These are phyloP conservation scores for Prunus davidiana DNA, from an alignment of 306 rosid genomes.

Conservation along the genomic window DNA sequence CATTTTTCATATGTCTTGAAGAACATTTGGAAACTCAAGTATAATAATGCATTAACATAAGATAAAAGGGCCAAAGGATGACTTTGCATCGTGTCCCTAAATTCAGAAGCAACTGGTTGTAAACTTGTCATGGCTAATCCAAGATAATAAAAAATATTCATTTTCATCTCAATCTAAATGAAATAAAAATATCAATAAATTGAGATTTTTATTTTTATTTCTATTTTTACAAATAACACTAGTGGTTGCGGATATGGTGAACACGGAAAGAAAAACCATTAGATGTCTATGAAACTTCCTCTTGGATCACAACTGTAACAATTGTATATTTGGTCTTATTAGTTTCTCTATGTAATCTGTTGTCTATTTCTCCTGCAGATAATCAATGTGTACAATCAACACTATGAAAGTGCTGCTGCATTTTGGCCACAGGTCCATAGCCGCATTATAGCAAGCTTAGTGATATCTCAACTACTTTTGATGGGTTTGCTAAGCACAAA, in stretches of 20 bases:
- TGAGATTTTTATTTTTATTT: too few species aligned
- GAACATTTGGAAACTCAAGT: background rate
- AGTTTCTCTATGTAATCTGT: constrained; percentile 1
- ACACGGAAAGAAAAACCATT: too few species aligned
- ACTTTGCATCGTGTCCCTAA: too few species aligned
- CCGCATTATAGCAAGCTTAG: constrained; percentile 89
- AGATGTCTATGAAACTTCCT: background rate
- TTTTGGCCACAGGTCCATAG: constrained; percentile 96
- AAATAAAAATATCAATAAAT: too few species aligned
- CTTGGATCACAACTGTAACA: background rate
- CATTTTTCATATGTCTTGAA: background rate
- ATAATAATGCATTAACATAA: too few species aligned
- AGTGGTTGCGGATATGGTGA: too few species aligned
- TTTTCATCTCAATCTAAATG: background rate
- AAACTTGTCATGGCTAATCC: background rate
- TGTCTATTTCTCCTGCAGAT: constrained; percentile 42
- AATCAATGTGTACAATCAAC: constrained; percentile 92
- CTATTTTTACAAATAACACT: too few species aligned
- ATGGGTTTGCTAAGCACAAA: constrained; percentile 94
- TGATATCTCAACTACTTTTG: constrained; percentile 86
- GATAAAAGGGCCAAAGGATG: too few species aligned
- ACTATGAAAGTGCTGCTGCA: constrained; percentile 91
- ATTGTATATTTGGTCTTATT: background rate
- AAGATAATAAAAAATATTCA: background rate
- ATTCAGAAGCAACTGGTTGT: too few species aligned